phyloP scores from a whole-genome alignment of 108 stramenopile species.

The Hondaea fermentalgiana region DNA sequence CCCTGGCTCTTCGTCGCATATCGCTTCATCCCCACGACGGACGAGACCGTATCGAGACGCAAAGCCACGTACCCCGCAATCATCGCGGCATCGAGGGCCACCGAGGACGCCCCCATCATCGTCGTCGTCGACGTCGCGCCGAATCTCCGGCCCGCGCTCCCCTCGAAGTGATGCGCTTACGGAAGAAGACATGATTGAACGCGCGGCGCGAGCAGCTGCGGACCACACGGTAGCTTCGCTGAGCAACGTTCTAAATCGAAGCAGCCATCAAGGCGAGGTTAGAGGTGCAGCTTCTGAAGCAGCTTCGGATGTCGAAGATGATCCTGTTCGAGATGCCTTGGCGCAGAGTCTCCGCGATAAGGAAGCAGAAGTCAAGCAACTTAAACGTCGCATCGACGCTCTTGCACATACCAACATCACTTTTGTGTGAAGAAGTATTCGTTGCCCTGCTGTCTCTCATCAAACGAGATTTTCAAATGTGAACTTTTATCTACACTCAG shows the following conservation, averaged over 20 bases:
- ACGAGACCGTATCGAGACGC: too few relatives aligned
- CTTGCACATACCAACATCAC: background rate
- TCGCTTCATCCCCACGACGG: too few relatives aligned
- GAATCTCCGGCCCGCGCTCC: too few relatives aligned
- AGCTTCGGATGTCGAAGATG: background rate
- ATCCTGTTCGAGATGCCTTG: background rate
- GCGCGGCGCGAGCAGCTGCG: background rate
- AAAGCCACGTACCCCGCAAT: too few relatives aligned
- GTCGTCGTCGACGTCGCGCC: too few relatives aligned
- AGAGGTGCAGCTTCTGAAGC: too few relatives aligned
- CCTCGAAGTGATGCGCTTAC: background rate
- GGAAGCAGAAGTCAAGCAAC: background rate
- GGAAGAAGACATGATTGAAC: background rate
- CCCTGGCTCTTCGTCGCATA: too few relatives aligned
- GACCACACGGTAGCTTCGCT: background rate
- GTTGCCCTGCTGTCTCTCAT: background rate
- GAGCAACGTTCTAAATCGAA: background rate
- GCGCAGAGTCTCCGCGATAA: background rate
- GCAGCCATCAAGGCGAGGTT: background rate
- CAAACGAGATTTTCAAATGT: background rate
- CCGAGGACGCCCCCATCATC: too few relatives aligned
- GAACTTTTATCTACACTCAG: background rate
- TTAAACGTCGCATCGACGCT: background rate
- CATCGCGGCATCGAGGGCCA: too few relatives aligned
- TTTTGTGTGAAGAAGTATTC: background rate